A percentile compares a stretch with the other conserved stretches of the same genome.
Conservation (phyloP, 148 eudicot species). For the Rhododendron griersonianum region DNA sequence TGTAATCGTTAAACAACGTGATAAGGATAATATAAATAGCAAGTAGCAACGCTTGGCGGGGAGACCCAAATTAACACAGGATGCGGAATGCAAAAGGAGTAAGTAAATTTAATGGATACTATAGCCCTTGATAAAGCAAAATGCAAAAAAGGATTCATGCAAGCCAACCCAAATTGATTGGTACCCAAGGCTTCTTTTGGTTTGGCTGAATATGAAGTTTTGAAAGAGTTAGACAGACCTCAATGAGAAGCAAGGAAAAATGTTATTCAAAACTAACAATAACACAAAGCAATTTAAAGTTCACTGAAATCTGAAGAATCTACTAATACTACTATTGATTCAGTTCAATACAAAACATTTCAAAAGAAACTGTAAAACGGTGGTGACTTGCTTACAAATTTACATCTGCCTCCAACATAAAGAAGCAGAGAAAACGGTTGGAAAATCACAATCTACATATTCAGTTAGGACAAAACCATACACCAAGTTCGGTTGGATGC, state of each 20-base stretch:
- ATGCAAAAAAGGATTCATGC: background rate
- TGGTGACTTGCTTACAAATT: background rate
- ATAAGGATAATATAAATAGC: background rate
- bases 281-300: background rate
- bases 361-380: background rate
- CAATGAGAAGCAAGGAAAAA: background rate
- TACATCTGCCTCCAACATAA: background rate
- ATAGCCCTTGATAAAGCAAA: background rate
- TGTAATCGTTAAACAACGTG: background rate
- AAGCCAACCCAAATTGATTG: background rate
- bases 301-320: background rate
- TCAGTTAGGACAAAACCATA: background rate
- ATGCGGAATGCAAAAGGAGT: background rate
- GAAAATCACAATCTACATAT: background rate
- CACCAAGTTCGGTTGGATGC: background rate
- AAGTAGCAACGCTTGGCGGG: background rate
- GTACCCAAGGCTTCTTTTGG: background rate
- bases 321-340: background rate
- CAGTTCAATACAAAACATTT: background rate
- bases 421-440: background rate
- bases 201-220: background rate
- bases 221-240: background rate
- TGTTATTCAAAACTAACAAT: background rate
- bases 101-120: background rate
- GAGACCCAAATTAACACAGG: background rate